Percentiles rank a stretch among this genome's conserved stretches.
phyloP scores from a whole-genome alignment of 441 rosid genomes.

The Jatropha multifida region DNA sequence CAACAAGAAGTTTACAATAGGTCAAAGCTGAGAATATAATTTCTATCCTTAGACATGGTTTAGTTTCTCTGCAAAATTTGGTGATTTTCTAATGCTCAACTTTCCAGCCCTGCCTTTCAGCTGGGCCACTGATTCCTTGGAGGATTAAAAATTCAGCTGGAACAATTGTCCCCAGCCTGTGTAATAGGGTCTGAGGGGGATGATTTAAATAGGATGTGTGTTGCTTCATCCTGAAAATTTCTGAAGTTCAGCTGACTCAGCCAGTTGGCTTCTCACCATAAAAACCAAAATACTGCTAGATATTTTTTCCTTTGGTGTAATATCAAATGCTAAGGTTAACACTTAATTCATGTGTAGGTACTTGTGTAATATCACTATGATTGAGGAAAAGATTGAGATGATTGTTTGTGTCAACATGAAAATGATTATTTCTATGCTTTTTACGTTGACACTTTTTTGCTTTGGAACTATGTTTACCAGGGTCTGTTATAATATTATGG shows the following conservation, averaged over 20 bases:
- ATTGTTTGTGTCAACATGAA: constrained; percentile 11
- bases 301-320: background rate
- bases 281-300: background rate
- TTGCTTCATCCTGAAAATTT: background rate
- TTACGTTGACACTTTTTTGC: constrained; percentile 2
- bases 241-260: background rate
- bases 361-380: background rate
- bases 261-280: background rate
- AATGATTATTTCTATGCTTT: background rate
- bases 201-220: background rate
- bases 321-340: background rate
- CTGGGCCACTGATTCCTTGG: background rate
- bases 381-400: background rate
- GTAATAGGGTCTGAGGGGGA: background rate
- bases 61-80: background rate
- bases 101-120: background rate
- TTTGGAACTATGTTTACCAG: background rate
- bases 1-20: background rate
- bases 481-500: background rate
- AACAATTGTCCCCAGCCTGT: background rate
- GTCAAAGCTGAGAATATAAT: constrained; percentile 6
- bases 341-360: background rate
- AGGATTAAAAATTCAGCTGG: background rate
- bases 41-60: background rate
- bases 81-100: background rate